phyloP scores from a whole-genome alignment of 257 asterid species.

The Nicotiana undulata region DNA sequence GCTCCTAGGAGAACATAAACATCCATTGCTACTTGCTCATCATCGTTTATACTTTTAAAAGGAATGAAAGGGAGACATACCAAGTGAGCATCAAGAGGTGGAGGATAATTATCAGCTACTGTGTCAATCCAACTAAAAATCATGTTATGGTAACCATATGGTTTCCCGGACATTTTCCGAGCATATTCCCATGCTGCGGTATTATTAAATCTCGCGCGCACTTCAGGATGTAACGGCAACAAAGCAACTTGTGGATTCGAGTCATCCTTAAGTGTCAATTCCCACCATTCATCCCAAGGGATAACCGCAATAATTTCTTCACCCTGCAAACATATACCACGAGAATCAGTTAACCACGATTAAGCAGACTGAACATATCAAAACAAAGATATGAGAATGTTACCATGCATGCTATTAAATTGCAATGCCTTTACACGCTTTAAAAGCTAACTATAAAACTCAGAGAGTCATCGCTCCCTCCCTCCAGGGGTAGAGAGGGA shows the following conservation, averaged over 20 bases:
- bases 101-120: slow-evolving; percentile 88
- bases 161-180: slow-evolving; percentile 87
- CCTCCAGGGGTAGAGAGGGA: not conserved
- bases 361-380: not conserved
- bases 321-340: slow-evolving; percentile 46
- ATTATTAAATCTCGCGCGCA: slow-evolving; percentile 68
- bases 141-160: slow-evolving; percentile 99
- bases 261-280: slow-evolving; percentile 63
- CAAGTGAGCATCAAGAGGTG: slow-evolving; percentile 99
- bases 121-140: slow-evolving; percentile 99
- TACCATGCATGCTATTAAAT: not conserved
- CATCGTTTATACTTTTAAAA: not conserved
- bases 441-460: not conserved
- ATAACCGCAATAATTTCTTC: slow-evolving; percentile 82
- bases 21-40: not conserved
- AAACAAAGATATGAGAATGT: not conserved
- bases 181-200: slow-evolving; percentile 95
- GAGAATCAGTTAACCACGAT: not conserved
- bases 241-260: slow-evolving; percentile 95
- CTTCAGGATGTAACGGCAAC: slow-evolving; percentile 82
- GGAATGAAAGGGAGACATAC: slow-evolving; percentile 28
- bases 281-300: slow-evolving; percentile 99
- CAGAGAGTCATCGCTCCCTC: not conserved
- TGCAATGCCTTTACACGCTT: not conserved
- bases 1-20: not conserved